Evolutionary conservation across 2,329 filamentous ascomycete species (phyloP).

Genomic region (Trematosphaeria pertusa): DNA sequence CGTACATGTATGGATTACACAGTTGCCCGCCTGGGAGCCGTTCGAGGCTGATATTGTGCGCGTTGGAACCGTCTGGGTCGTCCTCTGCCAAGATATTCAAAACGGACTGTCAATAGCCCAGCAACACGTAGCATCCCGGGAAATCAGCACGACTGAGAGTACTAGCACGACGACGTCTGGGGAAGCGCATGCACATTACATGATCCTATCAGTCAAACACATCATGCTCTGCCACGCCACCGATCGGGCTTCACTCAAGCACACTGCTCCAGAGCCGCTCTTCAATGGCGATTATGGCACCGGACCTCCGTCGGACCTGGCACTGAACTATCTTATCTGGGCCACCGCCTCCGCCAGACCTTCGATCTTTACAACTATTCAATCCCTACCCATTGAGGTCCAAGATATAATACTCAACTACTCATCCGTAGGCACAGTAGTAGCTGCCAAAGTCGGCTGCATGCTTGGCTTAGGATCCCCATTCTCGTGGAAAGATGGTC

Average conservation of each 20-base stretch:
- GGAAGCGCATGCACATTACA: slow-evolving; percentile 12
- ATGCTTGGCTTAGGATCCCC: no score
- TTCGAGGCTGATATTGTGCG: slow-evolving; percentile 9
- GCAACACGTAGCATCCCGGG: slow-evolving; percentile 7
- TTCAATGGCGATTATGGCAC: slow-evolving; percentile 12
- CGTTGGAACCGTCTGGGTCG: slow-evolving; percentile 7
- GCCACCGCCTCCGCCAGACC: slow-evolving; percentile 3
- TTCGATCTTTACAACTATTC: no score
- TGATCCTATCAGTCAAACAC: slow-evolving; percentile 15
- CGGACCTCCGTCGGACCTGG: slow-evolving; percentile 11
- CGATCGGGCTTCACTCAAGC: slow-evolving; percentile 1
- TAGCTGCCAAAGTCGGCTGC: no score
- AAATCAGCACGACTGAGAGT: slow-evolving; percentile 1
- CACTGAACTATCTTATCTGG: slow-evolving; percentile 16
- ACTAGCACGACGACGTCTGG: not conserved
- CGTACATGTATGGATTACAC: not conserved
- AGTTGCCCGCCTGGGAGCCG: not conserved
- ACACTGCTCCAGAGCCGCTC: slow-evolving; percentile 14
- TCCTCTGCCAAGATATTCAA: slow-evolving; percentile 10
- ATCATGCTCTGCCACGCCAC: slow-evolving; percentile 12
- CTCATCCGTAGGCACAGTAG: no score
- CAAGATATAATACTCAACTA: no score
- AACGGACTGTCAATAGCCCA: slow-evolving; percentile 12
- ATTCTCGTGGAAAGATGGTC: no score
- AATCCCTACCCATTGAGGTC: no score